Percentiles rank a stretch among this genome's conserved stretches.
Evolutionary conservation across 2,329 filamentous ascomycete species (phyloP).

Genomic region (Cladosporium sp.): DNA sequence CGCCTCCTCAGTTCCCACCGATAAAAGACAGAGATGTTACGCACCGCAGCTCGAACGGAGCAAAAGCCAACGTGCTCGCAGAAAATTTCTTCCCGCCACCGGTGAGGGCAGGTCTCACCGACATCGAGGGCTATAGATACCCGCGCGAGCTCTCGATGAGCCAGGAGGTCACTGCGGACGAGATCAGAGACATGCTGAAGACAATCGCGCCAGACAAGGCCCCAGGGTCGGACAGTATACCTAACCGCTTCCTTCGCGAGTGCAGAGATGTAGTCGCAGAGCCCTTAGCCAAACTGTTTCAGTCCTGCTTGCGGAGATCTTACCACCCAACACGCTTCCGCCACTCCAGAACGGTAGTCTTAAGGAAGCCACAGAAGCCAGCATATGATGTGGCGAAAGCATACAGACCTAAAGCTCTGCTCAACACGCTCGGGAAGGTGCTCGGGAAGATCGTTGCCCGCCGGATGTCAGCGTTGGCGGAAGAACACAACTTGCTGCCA

Average conservation of each 20-base stretch:
- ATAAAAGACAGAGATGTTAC: background rate
- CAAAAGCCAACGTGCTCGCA: background rate
- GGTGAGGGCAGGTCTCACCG: background rate
- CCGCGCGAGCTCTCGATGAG: background rate
- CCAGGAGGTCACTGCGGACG: background rate
- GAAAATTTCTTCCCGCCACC: background rate
- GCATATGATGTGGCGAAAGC: slow-evolving; percentile 19
- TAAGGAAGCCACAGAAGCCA: slow-evolving; percentile 22
- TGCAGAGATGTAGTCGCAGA: background rate
- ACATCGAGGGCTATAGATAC: background rate
- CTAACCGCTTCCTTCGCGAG: background rate
- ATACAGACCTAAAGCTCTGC: slow-evolving; percentile 26
- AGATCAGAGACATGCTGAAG: background rate
- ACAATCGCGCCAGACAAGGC: background rate
- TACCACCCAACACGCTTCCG: background rate
- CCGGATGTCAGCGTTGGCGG: too few relatives aligned
- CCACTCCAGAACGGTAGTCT: slow-evolving; percentile 12
- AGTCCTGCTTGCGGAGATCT: background rate
- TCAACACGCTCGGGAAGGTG: slow-evolving; percentile 18
- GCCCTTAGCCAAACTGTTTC: background rate
- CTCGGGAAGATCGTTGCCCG: too few relatives aligned
- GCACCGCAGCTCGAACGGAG: background rate
- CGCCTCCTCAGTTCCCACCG: background rate
- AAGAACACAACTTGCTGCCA: too few relatives aligned
- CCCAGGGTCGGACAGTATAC: background rate